A percentile compares a stretch with the other conserved stretches of the same genome.
phyloP scores from a whole-genome alignment of 495 filamentous ascomycete genomes.

The Trichocladium antarcticum region DNA sequence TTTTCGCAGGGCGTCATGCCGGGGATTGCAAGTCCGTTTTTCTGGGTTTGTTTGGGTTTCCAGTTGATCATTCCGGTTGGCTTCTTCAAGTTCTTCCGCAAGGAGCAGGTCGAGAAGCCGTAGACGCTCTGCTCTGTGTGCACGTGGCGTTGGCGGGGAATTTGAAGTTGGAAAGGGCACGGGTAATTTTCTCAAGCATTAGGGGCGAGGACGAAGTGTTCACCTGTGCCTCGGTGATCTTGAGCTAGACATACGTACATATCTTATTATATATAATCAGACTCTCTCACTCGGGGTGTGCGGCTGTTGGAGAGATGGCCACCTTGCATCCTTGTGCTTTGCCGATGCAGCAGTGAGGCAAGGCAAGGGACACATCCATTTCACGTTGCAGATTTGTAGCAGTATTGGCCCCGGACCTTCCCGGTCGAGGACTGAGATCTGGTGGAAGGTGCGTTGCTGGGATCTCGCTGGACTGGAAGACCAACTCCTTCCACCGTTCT shows the following conservation, averaged over 20 bases:
- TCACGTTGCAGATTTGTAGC: too few relatives aligned
- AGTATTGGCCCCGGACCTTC: conserved; percentile 43
- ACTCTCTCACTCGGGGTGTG: too few relatives aligned
- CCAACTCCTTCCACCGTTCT: too few relatives aligned
- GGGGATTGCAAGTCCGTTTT: conserved; percentile 47
- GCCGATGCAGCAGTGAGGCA: too few relatives aligned
- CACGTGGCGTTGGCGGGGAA: background rate
- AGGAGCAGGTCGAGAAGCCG: conserved; percentile 61
- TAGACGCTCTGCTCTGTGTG: conserved; percentile 13
- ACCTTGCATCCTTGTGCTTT: too few relatives aligned
- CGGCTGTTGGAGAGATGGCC: too few relatives aligned
- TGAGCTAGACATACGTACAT: too few relatives aligned
- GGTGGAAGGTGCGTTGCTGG: too few relatives aligned
- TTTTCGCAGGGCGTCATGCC: conserved; percentile 35
- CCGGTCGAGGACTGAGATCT: conserved; percentile 36
- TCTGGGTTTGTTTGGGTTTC: conserved; percentile 53
- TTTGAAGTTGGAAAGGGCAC: background rate
- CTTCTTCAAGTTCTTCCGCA: conserved; percentile 59
- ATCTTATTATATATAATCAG: background rate
- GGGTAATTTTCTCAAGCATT: background rate
- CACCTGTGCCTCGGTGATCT: too few relatives aligned
- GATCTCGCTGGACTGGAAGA: too few relatives aligned
- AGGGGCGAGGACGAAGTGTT: too few relatives aligned
- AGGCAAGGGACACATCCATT: too few relatives aligned
- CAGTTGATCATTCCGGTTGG: conserved; percentile 56